These are phyloP conservation scores for Alternaria triticimaculans DNA, from an alignment of 2,329 filamentous ascomycete species.

Conservation along the genomic window DNA sequence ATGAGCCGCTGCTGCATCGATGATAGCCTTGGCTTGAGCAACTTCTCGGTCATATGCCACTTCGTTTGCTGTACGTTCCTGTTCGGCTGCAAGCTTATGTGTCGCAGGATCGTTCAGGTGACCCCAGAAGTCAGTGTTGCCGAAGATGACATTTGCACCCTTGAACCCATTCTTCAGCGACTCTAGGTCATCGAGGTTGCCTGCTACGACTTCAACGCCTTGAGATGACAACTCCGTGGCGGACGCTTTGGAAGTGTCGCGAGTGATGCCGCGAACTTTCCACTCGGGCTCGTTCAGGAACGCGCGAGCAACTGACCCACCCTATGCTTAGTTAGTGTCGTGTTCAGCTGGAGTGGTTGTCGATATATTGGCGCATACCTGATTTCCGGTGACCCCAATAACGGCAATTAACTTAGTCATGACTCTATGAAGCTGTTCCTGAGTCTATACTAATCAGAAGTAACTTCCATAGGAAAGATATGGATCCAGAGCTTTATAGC, in stretches of 20 bases:
- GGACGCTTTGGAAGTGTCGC: constrained; percentile 49
- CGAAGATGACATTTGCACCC: constrained; percentile 43
- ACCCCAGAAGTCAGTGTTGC: constrained; percentile 51
- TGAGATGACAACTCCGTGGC: constrained; percentile 35
- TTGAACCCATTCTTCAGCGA: constrained; percentile 24
- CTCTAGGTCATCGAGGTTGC: constrained; percentile 18
- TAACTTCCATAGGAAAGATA: not conserved
- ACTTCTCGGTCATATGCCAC: constrained; percentile 48
- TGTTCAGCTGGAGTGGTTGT: not conserved
- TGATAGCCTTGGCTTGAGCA: constrained; percentile 49
- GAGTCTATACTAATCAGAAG: not conserved
- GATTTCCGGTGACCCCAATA: constrained; percentile 26
- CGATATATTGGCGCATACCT: constrained; percentile 10
- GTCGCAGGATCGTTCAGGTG: constrained; percentile 4
- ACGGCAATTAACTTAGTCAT: constrained; percentile 26
- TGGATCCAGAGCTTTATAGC: not conserved
- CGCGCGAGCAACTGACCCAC: constrained; percentile 21
- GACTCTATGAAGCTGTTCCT: not conserved
- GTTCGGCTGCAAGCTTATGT: constrained; percentile 20
- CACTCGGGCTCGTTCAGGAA: constrained; percentile 32
- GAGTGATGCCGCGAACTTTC: constrained; percentile 51
- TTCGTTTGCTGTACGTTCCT: constrained; percentile 36
- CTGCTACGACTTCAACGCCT: constrained; percentile 26
- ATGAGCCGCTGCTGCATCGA: constrained; percentile 49
- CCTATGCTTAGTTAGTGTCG: constrained; percentile 10